These are phyloP conservation scores for Venustampulla echinocandica DNA, from an alignment of 495 filamentous ascomycete genomes.

Conservation along the genomic window DNA sequence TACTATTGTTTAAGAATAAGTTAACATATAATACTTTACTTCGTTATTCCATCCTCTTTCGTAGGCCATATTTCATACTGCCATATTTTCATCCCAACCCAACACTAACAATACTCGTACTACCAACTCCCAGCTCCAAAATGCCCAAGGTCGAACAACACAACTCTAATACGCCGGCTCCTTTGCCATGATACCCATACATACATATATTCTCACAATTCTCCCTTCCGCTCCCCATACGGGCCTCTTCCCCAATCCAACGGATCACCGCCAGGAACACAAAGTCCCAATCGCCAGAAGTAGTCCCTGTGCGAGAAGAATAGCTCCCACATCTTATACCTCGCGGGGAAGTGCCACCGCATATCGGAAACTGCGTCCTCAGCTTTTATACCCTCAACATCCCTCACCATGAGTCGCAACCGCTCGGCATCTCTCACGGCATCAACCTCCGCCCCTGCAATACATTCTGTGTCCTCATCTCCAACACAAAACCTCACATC, in stretches of 20 bases:
- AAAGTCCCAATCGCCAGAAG: constrained; percentile 87
- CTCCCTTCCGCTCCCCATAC: too few relatives aligned
- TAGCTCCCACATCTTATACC: constrained; percentile 77
- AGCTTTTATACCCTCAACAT: not conserved
- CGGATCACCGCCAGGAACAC: constrained; percentile 76
- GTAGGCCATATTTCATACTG: too few relatives aligned
- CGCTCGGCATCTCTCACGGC: constrained; percentile 7
- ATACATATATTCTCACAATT: too few relatives aligned
- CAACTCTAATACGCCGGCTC: too few relatives aligned
- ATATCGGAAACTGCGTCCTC: constrained; percentile 13
- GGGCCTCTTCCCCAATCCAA: constrained; percentile 49
- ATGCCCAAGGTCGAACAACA: too few relatives aligned
- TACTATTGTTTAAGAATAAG: too few relatives aligned
- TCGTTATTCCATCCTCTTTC: too few relatives aligned
- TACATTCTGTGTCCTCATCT: constrained; percentile 57
- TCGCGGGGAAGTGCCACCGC: constrained; percentile 28
- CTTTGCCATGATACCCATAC: too few relatives aligned
- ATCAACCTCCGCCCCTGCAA: constrained; percentile 11
- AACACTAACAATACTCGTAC: too few relatives aligned
- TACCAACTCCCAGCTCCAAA: too few relatives aligned
- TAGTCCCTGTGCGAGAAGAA: constrained; percentile 94
- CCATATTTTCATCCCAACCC: too few relatives aligned
- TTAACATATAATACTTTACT: too few relatives aligned
- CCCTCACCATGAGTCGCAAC: not conserved
- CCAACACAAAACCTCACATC: constrained; percentile 70